Base-by-base conservation (phyloP, 352 stramenopile species). In the Phytophthora cajani region DNA sequence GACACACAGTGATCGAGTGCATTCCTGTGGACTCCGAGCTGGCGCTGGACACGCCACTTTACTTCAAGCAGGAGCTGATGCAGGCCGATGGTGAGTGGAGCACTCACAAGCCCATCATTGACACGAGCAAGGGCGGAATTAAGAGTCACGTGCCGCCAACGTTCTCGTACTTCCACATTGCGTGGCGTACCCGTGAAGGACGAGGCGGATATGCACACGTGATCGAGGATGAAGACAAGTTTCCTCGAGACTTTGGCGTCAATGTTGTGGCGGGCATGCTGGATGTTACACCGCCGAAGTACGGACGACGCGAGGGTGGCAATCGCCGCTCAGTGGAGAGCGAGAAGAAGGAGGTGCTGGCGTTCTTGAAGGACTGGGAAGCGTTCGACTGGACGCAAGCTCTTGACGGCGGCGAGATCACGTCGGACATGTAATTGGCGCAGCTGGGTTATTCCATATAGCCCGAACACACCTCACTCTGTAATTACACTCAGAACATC, bases 111-210 rank as follows among this genome's bases (percentile, higher is more conserved):
- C 90, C 92, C 67, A 84, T 96, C 54, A 87, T 96, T 58, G 80
- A 93, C 59, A 94, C 85, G 9, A 82, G 63, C 51, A 79, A 86
- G 46, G 81, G 82, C 8, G 85, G 85, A 3, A 72, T 94, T 36
- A 81, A 80, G 61, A 80, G 75, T 27, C 78, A 90, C 44, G 75
- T 96, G 5, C 89, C 89, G 7, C 76, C 80, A 21, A 86, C 90
- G n/a, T 94, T 94, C 63, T 71, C 87, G 27, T 96, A 95, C 53
- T 96, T 94, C 63, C 85, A 96, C 66, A 92, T 96, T 46, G 85
- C 92, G 67, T 96, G 89, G 89, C 58, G 64, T 2, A 79, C 59
- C 23, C 71, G 71, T n/a, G 19, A 66, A 63, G 56, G 61, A 46
- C 58, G 58, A 62, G 82, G 85, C 23, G 81, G 88, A 19, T 96